phyloP scores from a whole-genome alignment of 768 basidiomycete species.

The Mycena vitilis region DNA sequence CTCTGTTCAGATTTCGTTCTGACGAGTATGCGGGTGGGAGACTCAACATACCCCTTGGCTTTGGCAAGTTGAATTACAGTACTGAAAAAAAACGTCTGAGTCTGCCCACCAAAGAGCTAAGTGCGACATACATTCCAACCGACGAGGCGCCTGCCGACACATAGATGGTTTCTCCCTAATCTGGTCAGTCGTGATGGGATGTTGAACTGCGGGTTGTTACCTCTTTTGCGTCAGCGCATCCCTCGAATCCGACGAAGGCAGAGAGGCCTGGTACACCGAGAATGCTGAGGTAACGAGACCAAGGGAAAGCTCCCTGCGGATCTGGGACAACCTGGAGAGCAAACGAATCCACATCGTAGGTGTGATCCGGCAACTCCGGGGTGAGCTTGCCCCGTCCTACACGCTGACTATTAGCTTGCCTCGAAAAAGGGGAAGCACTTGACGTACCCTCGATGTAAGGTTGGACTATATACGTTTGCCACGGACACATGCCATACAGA shows the following conservation, averaged over 20 bases:
- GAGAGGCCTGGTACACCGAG: slow-evolving; percentile 44
- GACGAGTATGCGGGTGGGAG: too few species aligned
- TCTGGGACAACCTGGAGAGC: slow-evolving; percentile 38
- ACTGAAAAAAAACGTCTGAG: slow-evolving; percentile 30
- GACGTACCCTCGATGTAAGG: slow-evolving; percentile 36
- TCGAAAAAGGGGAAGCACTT: not conserved
- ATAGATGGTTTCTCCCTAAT: slow-evolving; percentile 41
- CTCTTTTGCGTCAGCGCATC: slow-evolving; percentile 34
- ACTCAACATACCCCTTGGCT: slow-evolving; percentile 41
- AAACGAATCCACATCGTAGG: slow-evolving; percentile 40
- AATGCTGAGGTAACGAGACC: slow-evolving; percentile 34
- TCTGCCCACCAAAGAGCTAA: not conserved
- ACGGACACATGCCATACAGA: slow-evolving; percentile 44
- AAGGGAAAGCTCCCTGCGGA: slow-evolving; percentile 39
- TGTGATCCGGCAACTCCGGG: slow-evolving; percentile 31
- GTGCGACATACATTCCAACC: slow-evolving; percentile 36
- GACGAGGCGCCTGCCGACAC: slow-evolving; percentile 40
- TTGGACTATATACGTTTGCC: slow-evolving; percentile 38
- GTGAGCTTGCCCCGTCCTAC: slow-evolving; percentile 36
- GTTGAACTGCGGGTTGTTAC: slow-evolving; percentile 15
- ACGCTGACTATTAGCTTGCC: not conserved
- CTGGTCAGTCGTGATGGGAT: not conserved
- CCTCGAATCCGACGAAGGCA: slow-evolving; percentile 44
- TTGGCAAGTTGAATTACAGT: slow-evolving; percentile 54
- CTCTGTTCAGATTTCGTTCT: not conserved